These are phyloP conservation scores for Rutstroemia sp. DNA, from an alignment of 2,329 filamentous ascomycete genomes.

Conservation along the genomic window DNA sequence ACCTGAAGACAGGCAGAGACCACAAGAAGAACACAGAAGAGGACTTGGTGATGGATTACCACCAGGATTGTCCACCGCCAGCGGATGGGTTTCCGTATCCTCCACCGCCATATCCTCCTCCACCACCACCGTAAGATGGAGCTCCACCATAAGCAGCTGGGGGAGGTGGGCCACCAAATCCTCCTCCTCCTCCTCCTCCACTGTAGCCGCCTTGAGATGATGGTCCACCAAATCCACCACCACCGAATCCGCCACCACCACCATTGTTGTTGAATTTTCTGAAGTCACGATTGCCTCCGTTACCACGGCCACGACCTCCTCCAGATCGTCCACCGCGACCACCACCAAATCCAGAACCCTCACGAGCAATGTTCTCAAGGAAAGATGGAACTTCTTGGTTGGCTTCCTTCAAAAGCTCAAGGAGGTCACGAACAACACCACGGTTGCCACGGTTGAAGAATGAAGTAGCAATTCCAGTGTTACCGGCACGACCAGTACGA, in stretches of 20 bases:
- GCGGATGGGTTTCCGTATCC: slow-evolving; percentile 49
- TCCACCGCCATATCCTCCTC: slow-evolving; percentile 46
- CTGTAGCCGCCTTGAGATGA: slow-evolving; percentile 36
- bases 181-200: slow-evolving; percentile 48
- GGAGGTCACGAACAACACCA: slow-evolving; percentile 89
- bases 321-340: slow-evolving; percentile 56
- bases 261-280: slow-evolving; percentile 63
- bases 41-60: slow-evolving; percentile 35
- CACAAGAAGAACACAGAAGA: slow-evolving; percentile 20
- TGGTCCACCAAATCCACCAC: slow-evolving; percentile 41
- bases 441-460: slow-evolving; percentile 99
- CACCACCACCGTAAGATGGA: slow-evolving; percentile 35
- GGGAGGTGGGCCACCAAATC: slow-evolving; percentile 49
- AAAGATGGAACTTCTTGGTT: slow-evolving; percentile 94
- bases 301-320: slow-evolving; percentile 65
- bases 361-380: slow-evolving; percentile 94
- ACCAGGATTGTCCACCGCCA: slow-evolving; percentile 44
- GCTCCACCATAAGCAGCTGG: slow-evolving; percentile 45
- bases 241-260: slow-evolving; percentile 40
- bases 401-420: slow-evolving; percentile 97
- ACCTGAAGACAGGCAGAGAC: slow-evolving; percentile 13
- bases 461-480: slow-evolving; percentile 95
- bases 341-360: slow-evolving; percentile 75
- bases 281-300: slow-evolving; percentile 74
- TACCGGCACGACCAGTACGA: slow-evolving; percentile 98